Percentiles rank a stretch among this genome's conserved stretches.
Conservation (phyloP, 108 stramenopile species). For the Nitzschia inconspicua region DNA sequence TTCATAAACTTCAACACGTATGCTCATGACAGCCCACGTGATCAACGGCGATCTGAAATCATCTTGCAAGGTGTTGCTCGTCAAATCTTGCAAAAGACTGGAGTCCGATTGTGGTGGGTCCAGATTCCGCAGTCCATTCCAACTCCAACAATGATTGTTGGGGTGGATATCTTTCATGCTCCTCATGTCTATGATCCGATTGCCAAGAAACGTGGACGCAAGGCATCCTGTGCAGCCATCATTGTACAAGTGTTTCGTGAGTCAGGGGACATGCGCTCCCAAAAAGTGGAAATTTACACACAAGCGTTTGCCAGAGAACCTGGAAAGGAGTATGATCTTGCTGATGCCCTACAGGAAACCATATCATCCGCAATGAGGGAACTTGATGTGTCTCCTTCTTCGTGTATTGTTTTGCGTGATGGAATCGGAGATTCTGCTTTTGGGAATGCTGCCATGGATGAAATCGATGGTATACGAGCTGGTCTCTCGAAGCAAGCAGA, state of each 20-base stretch:
- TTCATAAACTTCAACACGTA: constrained; percentile 65
- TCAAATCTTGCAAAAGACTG: constrained; percentile 59
- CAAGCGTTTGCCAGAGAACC: constrained; percentile 42
- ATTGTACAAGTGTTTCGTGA: constrained; percentile 52
- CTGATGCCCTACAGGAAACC: constrained; percentile 36
- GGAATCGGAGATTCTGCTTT: constrained; percentile 61
- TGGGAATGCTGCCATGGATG: constrained; percentile 36
- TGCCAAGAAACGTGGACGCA: constrained; percentile 36
- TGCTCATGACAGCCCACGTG: constrained; percentile 42
- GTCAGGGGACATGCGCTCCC: not conserved
- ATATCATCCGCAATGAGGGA: constrained; percentile 45
- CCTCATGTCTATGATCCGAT: constrained; percentile 47
- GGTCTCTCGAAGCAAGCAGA: constrained; percentile 30
- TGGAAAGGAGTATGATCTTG: constrained; percentile 56
- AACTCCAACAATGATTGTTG: constrained; percentile 55
- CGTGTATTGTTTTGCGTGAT: constrained; percentile 67
- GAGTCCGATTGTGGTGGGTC: constrained; percentile 56
- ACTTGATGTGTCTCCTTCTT: constrained; percentile 43
- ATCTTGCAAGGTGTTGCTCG: constrained; percentile 56
- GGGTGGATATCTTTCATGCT: constrained; percentile 67
- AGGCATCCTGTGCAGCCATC: constrained; percentile 65
- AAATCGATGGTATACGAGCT: constrained; percentile 44
- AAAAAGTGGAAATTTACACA: constrained; percentile 42
- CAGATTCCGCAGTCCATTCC: constrained; percentile 46
- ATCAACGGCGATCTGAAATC: constrained; percentile 29